These are phyloP conservation scores for Pseudopediastrum boryanum DNA, from an alignment of 139 green algal species.

Conservation along the genomic window DNA sequence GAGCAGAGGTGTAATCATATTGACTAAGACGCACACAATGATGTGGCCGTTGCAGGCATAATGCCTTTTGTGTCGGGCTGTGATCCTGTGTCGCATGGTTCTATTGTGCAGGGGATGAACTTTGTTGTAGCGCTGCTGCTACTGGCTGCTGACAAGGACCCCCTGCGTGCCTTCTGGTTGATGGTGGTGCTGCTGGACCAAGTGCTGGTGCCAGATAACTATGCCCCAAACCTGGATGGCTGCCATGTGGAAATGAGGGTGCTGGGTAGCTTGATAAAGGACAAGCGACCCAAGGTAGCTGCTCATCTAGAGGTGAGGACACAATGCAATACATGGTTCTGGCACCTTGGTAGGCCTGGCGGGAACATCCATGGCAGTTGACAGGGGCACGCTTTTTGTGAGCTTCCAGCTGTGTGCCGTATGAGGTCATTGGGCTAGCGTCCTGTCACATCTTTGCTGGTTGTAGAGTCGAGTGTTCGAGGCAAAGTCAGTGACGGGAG, in stretches of 20 bases:
- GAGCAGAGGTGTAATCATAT: too few species aligned
- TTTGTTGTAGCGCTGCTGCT: slow-evolving; percentile 47
- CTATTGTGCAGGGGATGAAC: slow-evolving; percentile 78
- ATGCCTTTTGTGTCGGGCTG: background rate
- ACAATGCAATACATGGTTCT: too few species aligned
- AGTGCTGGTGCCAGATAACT: slow-evolving; percentile 68
- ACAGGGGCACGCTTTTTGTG: too few species aligned
- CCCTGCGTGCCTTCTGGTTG: slow-evolving; percentile 11
- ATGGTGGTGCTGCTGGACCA: slow-evolving; percentile 31
- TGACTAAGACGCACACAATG: too few species aligned
- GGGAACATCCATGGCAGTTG: too few species aligned
- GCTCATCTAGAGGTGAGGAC: slow-evolving; percentile 49
- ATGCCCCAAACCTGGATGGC: slow-evolving; percentile 68
- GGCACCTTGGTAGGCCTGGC: too few species aligned
- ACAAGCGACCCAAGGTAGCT: slow-evolving; percentile 68
- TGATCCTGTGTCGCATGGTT: background rate
- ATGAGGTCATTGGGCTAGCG: too few species aligned
- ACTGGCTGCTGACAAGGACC: slow-evolving; percentile 37
- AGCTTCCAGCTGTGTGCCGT: too few species aligned
- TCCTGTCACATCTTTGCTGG: too few species aligned
- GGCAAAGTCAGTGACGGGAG: too few species aligned
- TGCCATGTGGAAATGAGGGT: slow-evolving; percentile 84
- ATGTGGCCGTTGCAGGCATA: too few species aligned
- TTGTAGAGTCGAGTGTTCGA: too few species aligned
- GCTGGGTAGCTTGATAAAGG: slow-evolving; percentile 38